phyloP scores from a whole-genome alignment of 306 rosid genomes.

The Oxytropis ochrocephala region DNA sequence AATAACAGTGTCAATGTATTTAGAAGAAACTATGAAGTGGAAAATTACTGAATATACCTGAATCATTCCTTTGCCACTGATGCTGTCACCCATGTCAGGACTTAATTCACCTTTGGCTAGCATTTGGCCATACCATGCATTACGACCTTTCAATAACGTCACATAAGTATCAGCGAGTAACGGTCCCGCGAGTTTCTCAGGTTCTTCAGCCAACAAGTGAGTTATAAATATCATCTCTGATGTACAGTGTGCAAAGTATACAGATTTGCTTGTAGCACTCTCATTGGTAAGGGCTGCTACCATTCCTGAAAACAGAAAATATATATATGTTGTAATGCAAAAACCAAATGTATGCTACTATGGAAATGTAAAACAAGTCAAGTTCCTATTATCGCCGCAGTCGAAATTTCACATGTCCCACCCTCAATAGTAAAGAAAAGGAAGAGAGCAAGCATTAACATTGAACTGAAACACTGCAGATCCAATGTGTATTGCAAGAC shows the following conservation, averaged over 20 bases:
- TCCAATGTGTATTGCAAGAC: background rate
- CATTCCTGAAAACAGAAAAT: constrained; percentile 53
- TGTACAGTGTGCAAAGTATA: constrained; percentile 87
- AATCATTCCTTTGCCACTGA: constrained; percentile 92
- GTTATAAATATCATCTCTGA: constrained; percentile 91
- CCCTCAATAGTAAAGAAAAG: background rate
- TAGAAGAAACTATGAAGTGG: background rate
- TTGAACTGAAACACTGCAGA: background rate
- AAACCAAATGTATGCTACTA: background rate
- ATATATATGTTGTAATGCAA: background rate
- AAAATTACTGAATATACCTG: constrained; percentile 47
- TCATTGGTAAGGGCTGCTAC: constrained; percentile 91
- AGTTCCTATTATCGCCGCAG: background rate
- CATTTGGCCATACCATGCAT: constrained; percentile 52
- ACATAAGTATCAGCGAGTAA: constrained; percentile 87
- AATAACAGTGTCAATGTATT: background rate
- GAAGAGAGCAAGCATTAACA: background rate
- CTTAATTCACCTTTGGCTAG: constrained; percentile 81
- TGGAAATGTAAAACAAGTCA: background rate
- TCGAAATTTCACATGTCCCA: background rate
- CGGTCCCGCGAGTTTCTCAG: constrained; percentile 94
- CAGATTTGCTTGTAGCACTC: constrained; percentile 94
- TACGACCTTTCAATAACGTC: constrained; percentile 81
- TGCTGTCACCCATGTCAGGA: constrained; percentile 90
- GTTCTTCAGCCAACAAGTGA: constrained; percentile 49